Evolutionary conservation across 768 basidiomycete genomes (phyloP).

Genomic region (Pisolithus sp.): DNA sequence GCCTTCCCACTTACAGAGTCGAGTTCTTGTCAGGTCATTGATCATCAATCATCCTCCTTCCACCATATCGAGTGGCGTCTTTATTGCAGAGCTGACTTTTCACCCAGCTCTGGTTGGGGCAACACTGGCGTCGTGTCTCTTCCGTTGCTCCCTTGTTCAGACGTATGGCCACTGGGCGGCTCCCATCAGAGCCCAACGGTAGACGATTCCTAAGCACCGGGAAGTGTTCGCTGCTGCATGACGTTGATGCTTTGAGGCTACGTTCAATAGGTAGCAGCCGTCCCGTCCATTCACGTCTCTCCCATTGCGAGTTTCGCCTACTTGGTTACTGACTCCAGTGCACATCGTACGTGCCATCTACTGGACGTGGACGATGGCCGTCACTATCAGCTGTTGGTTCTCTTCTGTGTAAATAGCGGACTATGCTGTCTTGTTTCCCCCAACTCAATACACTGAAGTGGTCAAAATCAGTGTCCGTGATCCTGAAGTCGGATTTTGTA

Average conservation of each 20-base stretch:
- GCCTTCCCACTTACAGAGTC: no score
- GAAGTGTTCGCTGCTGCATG: no score
- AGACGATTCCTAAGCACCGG: neutral
- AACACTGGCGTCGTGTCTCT: neutral
- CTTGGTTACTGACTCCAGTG: neutral
- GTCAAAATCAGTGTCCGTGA: no score
- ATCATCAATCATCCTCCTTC: neutral
- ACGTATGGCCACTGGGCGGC: conserved; percentile 1
- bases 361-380: conserved; percentile 1
- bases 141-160: conserved; percentile 4
- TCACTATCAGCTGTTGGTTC: no score
- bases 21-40: no score
- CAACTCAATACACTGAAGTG: no score
- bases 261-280: neutral
- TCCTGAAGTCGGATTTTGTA: no score
- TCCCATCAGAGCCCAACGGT: neutral
- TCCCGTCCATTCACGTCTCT: neutral
- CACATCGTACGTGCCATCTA: neutral
- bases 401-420: no score
- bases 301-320: no score
- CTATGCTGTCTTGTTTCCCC: no score
- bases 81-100: conserved; percentile 1
- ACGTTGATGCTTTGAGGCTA: no score
- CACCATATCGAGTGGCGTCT: neutral
- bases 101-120: neutral